Percentiles rank a stretch among this genome's conserved stretches.
These are phyloP conservation scores for Gentiana dahurica DNA, from an alignment of 257 asterid species.

Conservation along the genomic window DNA sequence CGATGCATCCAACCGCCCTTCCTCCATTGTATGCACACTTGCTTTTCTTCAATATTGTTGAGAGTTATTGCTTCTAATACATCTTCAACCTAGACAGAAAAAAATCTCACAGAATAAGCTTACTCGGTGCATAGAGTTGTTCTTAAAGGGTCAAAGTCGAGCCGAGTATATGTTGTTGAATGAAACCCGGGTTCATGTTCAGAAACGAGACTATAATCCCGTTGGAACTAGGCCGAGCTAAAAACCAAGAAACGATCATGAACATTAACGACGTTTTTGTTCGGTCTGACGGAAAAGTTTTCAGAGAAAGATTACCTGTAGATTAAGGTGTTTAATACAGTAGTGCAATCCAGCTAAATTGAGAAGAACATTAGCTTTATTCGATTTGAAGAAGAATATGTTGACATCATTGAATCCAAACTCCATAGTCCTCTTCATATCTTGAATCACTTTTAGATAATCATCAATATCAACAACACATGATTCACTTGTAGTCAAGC, in stretches of 20 bases:
- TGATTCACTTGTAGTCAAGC: constrained; percentile 37
- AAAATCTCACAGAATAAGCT: too few species aligned
- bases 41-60: constrained; percentile 37
- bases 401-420: constrained; percentile 58
- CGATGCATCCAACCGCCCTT: constrained; percentile 49
- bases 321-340: constrained; percentile 48
- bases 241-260: too few species aligned
- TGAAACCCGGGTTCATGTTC: too few species aligned
- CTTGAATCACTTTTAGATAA: constrained; percentile 43
- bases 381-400: constrained; percentile 51
- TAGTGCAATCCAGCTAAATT: constrained; percentile 78
- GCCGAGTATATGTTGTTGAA: too few species aligned
- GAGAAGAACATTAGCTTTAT: constrained; percentile 37
- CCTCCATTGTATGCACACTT: constrained; percentile 61
- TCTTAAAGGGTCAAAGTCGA: too few species aligned
- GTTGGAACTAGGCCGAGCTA: too few species aligned
- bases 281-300: too few species aligned
- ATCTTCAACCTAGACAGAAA: constrained; percentile 25
- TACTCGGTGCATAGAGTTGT: too few species aligned
- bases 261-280: too few species aligned
- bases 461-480: constrained; percentile 36
- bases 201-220: too few species aligned
- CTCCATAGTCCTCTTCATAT: constrained; percentile 28
- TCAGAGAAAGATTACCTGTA: constrained; percentile 33
- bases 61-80: constrained; percentile 31